phyloP scores from a whole-genome alignment of 148 eudicot species.

The Chenopodium quinoa region DNA sequence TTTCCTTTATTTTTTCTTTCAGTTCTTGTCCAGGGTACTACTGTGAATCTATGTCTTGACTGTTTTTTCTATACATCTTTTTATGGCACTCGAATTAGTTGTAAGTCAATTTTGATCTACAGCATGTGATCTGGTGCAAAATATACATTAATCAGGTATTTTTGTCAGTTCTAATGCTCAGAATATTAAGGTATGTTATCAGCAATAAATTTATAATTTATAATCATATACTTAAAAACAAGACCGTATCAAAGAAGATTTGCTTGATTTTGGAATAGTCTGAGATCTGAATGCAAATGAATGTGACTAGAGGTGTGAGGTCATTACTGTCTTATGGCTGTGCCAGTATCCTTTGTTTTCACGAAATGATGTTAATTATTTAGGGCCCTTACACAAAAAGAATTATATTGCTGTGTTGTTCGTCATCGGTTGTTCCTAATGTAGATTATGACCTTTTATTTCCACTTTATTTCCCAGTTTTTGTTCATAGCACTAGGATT shows the following conservation, averaged over 20 bases:
- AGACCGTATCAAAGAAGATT: background rate
- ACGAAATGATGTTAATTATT: background rate
- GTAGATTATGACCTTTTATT: too few relatives aligned
- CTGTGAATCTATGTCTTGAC: background rate
- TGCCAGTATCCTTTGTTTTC: background rate
- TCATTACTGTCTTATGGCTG: background rate
- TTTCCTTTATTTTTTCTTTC: background rate
- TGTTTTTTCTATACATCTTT: background rate
- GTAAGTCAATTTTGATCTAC: background rate
- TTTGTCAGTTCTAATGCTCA: background rate
- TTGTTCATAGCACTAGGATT: background rate
- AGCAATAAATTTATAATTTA: too few relatives aligned
- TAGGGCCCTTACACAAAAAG: background rate
- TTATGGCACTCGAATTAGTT: background rate
- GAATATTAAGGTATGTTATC: background rate
- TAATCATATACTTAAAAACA: background rate
- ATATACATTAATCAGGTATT: background rate
- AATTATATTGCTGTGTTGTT: background rate
- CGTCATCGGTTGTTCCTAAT: too few relatives aligned
- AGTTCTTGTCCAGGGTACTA: background rate
- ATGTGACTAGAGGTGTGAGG: background rate
- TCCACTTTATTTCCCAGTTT: background rate
- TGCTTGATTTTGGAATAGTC: background rate
- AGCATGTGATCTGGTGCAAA: background rate
- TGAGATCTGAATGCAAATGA: background rate